Percentiles rank a stretch among this genome's conserved stretches.
These are phyloP conservation scores for Cryomyces minteri DNA, from an alignment of 495 filamentous ascomycete species.

Conservation along the genomic window DNA sequence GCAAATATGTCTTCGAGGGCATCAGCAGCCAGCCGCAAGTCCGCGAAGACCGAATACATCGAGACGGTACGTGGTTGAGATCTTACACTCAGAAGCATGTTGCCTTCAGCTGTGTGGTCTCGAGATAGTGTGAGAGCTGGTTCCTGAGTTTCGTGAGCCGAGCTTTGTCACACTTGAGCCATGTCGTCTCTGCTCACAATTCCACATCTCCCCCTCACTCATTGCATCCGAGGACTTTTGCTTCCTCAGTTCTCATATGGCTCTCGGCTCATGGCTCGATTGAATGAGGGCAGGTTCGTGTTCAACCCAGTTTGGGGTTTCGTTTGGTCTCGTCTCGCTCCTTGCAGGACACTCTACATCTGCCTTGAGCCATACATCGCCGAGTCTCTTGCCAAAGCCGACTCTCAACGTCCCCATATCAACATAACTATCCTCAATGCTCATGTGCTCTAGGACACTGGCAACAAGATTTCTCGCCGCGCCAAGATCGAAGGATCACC, in stretches of 20 bases:
- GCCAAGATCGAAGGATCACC: conserved; percentile 81
- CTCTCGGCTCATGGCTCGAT: no score
- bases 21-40: conserved; percentile 26
- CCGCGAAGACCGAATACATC: conserved; percentile 77
- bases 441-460: conserved; percentile 49
- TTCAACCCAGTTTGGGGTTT: no score
- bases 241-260: no score
- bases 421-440: neutral
- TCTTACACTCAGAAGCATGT: no score
- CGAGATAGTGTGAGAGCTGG: no score
- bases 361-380: neutral
- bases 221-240: no score
- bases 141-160: no score
- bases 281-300: no score
- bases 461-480: conserved; percentile 93
- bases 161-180: no score
- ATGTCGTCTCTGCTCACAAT: no score
- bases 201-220: no score
- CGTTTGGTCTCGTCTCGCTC: neutral
- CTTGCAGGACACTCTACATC: neutral
- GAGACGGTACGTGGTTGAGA: conserved; percentile 49
- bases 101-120: no score
- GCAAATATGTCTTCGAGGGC: conserved; percentile 12
- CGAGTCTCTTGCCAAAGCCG: neutral
- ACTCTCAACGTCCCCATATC: neutral